phyloP scores from a whole-genome alignment of 441 rosid species.

The Lepidium campestre region DNA sequence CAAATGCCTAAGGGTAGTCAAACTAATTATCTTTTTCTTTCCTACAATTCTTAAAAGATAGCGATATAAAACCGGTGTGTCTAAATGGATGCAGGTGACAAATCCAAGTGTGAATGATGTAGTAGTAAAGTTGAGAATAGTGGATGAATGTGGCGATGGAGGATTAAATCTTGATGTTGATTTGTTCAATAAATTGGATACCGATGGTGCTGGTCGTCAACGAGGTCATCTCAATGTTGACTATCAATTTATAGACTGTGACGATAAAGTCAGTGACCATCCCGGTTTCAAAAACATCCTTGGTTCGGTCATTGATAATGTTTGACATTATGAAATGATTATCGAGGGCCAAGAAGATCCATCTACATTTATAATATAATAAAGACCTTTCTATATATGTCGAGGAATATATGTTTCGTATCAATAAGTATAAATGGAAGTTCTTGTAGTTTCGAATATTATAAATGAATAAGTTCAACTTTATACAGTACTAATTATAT shows the following conservation, averaged over 20 bases:
- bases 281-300: not conserved
- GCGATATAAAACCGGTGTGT: not conserved
- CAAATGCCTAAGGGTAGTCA: conserved; percentile 43
- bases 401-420: too few relatives aligned
- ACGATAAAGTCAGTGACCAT: conserved; percentile 18
- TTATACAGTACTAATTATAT: not conserved
- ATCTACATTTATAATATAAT: too few relatives aligned
- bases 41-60: not conserved
- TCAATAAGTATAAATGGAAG: too few relatives aligned
- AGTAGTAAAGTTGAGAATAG: conserved; percentile 43
- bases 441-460: too few relatives aligned
- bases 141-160: conserved; percentile 62
- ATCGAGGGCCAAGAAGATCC: not conserved
- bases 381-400: too few relatives aligned
- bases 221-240: conserved; percentile 55
- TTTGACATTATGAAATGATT: conserved; percentile 6
- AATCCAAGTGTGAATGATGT: conserved; percentile 43
- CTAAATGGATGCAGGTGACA: conserved; percentile 31
- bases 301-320: conserved; percentile 1
- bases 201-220: conserved; percentile 39
- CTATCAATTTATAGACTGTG: conserved; percentile 49
- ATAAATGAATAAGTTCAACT: too few relatives aligned
- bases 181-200: conserved; percentile 41
- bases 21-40: conserved; percentile 11
- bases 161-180: conserved; percentile 53